Evolutionary conservation across 2,329 filamentous ascomycete species (phyloP).

Genomic region (Graphium sp.): DNA sequence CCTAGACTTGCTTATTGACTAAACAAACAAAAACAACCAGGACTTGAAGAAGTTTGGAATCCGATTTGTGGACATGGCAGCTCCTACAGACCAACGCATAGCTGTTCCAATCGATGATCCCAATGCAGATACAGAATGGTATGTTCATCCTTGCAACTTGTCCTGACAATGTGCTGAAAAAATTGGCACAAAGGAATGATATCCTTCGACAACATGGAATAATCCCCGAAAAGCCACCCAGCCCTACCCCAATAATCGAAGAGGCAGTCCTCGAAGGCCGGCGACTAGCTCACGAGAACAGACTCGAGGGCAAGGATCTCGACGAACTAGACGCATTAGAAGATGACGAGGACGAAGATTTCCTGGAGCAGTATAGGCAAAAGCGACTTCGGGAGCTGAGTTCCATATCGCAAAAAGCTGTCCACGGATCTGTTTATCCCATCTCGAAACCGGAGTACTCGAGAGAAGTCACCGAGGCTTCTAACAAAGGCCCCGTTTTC

Average conservation of each 20-base stretch:
- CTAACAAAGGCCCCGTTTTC: constrained; percentile 48
- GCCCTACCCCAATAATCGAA: constrained; percentile 88
- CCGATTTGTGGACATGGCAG: too few relatives aligned
- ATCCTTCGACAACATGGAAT: constrained; percentile 93
- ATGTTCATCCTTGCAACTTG: constrained; percentile 8
- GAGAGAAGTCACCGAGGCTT: constrained; percentile 82
- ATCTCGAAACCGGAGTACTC: constrained; percentile 89
- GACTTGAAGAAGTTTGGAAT: too few relatives aligned
- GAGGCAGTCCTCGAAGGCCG: constrained; percentile 79
- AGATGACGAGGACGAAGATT: constrained; percentile 87
- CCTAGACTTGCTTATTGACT: too few relatives aligned
- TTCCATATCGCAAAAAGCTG: constrained; percentile 54
- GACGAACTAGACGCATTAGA: constrained; percentile 89
- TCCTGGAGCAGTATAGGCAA: constrained; percentile 73
- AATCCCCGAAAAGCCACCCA: constrained; percentile 94
- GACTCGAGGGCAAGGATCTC: constrained; percentile 83
- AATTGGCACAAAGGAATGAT: constrained; percentile 68
- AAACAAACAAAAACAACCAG: too few relatives aligned
- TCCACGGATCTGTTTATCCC: constrained; percentile 84
- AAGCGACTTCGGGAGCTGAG: constrained; percentile 76
- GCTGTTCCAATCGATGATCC: constrained; percentile 84
- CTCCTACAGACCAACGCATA: constrained; percentile 45
- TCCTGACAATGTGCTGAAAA: too few relatives aligned
- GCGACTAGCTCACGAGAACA: constrained; percentile 73
- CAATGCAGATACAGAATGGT: constrained; percentile 98